A percentile compares a stretch with the other conserved stretches of the same genome.
Evolutionary conservation across 1,139 yeast species (phyloP).

Genomic region (Diutina siamensis): DNA sequence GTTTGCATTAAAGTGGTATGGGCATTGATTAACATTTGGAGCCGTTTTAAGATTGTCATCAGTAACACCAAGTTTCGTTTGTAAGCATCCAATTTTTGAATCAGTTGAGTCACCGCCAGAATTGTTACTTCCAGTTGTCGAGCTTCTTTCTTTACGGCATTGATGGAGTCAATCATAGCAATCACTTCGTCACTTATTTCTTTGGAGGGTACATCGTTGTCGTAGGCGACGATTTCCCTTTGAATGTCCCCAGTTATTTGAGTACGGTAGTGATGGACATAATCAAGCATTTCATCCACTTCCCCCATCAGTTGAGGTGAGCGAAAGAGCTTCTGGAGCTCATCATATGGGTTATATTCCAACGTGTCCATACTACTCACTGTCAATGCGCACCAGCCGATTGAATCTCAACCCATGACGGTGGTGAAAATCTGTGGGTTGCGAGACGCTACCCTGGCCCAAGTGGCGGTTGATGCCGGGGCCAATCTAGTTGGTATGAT

Average conservation of each 20-base stretch:
- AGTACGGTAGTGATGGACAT: constrained; percentile 31
- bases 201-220: constrained; percentile 13
- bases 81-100: constrained; percentile 67
- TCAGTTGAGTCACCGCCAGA: constrained; percentile 59
- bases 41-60: constrained; percentile 75
- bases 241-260: constrained; percentile 32
- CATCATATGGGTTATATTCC: constrained; percentile 22
- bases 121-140: constrained; percentile 49
- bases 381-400: not conserved
- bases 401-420: constrained; percentile 10
- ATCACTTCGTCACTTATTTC: constrained; percentile 29
- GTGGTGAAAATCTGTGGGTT: constrained; percentile 80
- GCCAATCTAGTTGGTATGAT: constrained; percentile 79
- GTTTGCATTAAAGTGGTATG: constrained; percentile 50
- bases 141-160: constrained; percentile 19
- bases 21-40: constrained; percentile 79
- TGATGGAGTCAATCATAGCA: constrained; percentile 29
- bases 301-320: constrained; percentile 34
- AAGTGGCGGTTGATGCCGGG: constrained; percentile 52
- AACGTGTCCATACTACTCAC: constrained; percentile 7
- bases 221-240: constrained; percentile 19
- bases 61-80: constrained; percentile 74
- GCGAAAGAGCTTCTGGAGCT: constrained; percentile 26
- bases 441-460: constrained; percentile 56
- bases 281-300: constrained; percentile 32